phyloP scores from a whole-genome alignment of 768 basidiomycete genomes.

The Coprinellus micaceus region DNA sequence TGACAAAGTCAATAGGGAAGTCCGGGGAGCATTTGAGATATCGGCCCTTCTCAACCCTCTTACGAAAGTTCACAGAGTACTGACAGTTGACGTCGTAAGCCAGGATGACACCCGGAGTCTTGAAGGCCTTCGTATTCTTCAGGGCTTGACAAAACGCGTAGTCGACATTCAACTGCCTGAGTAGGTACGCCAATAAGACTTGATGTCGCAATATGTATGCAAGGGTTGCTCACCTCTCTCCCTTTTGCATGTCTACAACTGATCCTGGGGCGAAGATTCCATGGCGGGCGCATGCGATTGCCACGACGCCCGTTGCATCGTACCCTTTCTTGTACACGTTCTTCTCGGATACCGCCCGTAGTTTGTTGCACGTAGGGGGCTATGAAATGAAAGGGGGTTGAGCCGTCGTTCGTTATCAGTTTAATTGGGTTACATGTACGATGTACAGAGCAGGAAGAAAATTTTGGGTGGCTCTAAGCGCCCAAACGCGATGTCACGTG shows the following conservation, averaged over 20 bases:
- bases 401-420: background rate
- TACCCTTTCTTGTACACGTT: background rate
- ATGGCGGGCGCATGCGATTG: background rate
- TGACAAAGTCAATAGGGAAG: background rate
- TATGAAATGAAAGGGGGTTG: too few relatives aligned
- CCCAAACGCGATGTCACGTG: background rate
- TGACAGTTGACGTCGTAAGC: conserved; percentile 16
- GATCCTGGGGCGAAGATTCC: background rate
- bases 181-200: too few relatives aligned
- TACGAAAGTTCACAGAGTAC: conserved; percentile 9
- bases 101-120: background rate
- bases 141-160: background rate
- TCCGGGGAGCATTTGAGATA: background rate
- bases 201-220: too few relatives aligned
- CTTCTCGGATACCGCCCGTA: background rate
- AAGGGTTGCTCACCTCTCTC: background rate
- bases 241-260: background rate
- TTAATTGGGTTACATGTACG: background rate
- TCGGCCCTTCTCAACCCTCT: conserved; percentile 3
- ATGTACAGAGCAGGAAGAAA: background rate
- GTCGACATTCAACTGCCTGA: conserved; percentile 7
- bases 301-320: background rate
- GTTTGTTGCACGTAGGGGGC: background rate
- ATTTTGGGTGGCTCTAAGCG: background rate
- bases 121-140: background rate